Conservation (phyloP, 2,329 filamentous ascomycete genomes). For the Boeremia exigua region DNA sequence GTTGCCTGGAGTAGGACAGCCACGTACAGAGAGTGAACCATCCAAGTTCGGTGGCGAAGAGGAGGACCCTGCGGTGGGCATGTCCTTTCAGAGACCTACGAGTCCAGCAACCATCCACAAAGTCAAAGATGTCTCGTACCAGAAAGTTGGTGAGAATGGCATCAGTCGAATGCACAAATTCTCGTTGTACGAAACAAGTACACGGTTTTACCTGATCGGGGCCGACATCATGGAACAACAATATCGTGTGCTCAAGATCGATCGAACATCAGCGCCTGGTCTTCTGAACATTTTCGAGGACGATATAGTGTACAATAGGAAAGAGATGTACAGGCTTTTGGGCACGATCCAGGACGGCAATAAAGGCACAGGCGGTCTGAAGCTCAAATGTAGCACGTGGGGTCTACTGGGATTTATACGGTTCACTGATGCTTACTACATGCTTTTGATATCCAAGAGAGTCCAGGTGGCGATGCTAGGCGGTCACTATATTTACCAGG, state of each 20-base stretch:
- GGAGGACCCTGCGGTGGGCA: slow-evolving; percentile 48
- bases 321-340: slow-evolving; percentile 90
- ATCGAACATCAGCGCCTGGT: slow-evolving; percentile 79
- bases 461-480: slow-evolving; percentile 95
- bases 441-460: slow-evolving; percentile 95
- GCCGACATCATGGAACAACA: slow-evolving; percentile 87
- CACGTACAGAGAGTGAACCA: slow-evolving; percentile 38
- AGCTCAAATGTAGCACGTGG: slow-evolving; percentile 89
- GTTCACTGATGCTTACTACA: slow-evolving; percentile 96
- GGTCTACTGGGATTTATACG: slow-evolving; percentile 92
- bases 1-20: slow-evolving; percentile 30
- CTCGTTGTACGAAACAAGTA: slow-evolving; percentile 94
- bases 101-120: slow-evolving; percentile 49
- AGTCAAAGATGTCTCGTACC: slow-evolving; percentile 47
- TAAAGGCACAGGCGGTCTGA: slow-evolving; percentile 86
- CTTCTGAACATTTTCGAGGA: slow-evolving; percentile 89
- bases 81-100: slow-evolving; percentile 48
- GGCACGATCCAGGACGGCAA: slow-evolving; percentile 96
- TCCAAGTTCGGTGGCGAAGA: slow-evolving; percentile 50
- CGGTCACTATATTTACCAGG: slow-evolving; percentile 93
- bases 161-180: slow-evolving; percentile 84
- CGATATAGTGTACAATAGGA: slow-evolving; percentile 90
- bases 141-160: slow-evolving; percentile 52
- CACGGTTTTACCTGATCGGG: slow-evolving; percentile 91
- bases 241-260: slow-evolving; percentile 93